Evolutionary conservation across 108 stramenopile genomes (phyloP).

Genomic region (Chaetoceros tenuissimus): DNA sequence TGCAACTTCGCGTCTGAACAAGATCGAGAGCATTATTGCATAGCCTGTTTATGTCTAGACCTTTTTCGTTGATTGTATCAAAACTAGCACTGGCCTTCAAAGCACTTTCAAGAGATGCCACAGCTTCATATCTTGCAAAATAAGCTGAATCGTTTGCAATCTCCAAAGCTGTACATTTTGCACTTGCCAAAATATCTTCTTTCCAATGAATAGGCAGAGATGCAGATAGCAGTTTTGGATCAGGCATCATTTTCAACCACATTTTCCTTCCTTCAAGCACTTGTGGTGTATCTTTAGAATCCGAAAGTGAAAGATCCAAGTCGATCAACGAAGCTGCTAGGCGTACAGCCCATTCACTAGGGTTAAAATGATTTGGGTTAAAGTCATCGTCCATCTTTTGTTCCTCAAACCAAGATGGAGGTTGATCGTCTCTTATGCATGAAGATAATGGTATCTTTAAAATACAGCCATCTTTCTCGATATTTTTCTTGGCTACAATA

Average conservation of each 20-base stretch:
- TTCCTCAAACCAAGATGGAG: conserved; percentile 31
- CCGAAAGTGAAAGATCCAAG: conserved; percentile 14
- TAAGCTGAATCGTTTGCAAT: conserved; percentile 56
- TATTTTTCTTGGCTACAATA: conserved; percentile 21
- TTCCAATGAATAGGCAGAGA: conserved; percentile 69
- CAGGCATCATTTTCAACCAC: conserved; percentile 48
- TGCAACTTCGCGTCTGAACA: conserved; percentile 65
- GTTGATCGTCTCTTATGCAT: conserved; percentile 58
- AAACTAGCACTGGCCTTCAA: conserved; percentile 7
- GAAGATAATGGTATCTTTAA: conserved; percentile 46
- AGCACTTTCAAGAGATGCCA: conserved; percentile 22
- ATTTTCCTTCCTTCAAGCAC: conserved; percentile 12
- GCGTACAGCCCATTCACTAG: conserved; percentile 56
- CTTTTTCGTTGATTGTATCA: background rate
- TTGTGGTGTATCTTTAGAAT: conserved; percentile 3
- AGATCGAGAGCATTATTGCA: conserved; percentile 32
- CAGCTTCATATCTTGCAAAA: conserved; percentile 55
- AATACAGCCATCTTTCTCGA: conserved; percentile 34
- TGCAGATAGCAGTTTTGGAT: conserved; percentile 32
- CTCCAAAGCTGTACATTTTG: conserved; percentile 49
- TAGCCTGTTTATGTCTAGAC: background rate
- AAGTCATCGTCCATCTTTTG: conserved; percentile 7
- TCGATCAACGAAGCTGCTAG: conserved; percentile 54
- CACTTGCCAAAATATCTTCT: conserved; percentile 28
- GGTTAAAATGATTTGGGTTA: conserved; percentile 9